Evolutionary conservation across 148 eudicot genomes (phyloP).

Genomic region (Bassia scoparia): DNA sequence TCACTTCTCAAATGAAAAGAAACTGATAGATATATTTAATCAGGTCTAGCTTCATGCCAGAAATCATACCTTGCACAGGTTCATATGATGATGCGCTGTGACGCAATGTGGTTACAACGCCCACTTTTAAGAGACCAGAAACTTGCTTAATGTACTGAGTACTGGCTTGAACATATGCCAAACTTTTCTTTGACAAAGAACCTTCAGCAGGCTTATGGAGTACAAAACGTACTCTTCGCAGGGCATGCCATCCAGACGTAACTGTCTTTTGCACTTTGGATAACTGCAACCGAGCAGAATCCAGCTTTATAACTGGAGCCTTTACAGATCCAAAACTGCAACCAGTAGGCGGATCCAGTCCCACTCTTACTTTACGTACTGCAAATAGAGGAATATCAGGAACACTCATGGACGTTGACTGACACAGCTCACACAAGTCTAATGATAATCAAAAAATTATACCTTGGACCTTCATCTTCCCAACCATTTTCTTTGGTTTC

Average conservation of each 20-base stretch:
- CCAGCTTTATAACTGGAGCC: conserved; percentile 54
- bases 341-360: conserved; percentile 77
- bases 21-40: neutral
- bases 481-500: conserved; percentile 82
- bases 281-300: conserved; percentile 42
- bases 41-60: neutral
- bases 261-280: conserved; percentile 48
- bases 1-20: neutral
- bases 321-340: conserved; percentile 60
- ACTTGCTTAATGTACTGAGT: conserved; percentile 80
- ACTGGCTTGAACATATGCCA: conserved; percentile 88
- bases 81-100: conserved; percentile 68
- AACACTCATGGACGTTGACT: conserved; percentile 2
- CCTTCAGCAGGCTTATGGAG: conserved; percentile 56
- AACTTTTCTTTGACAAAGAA: conserved; percentile 70
- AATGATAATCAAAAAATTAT: conserved; percentile 15
- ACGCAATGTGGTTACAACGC: conserved; percentile 74
- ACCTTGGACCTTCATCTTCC: conserved; percentile 97
- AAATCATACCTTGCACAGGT: conserved; percentile 55
- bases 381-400: conserved; percentile 29
- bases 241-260: conserved; percentile 70
- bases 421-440: neutral
- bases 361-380: conserved; percentile 90
- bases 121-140: conserved; percentile 79
- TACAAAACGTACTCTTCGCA: conserved; percentile 54